Conservation (phyloP, 208 protist species). For the Lotmaria passim region DNA sequence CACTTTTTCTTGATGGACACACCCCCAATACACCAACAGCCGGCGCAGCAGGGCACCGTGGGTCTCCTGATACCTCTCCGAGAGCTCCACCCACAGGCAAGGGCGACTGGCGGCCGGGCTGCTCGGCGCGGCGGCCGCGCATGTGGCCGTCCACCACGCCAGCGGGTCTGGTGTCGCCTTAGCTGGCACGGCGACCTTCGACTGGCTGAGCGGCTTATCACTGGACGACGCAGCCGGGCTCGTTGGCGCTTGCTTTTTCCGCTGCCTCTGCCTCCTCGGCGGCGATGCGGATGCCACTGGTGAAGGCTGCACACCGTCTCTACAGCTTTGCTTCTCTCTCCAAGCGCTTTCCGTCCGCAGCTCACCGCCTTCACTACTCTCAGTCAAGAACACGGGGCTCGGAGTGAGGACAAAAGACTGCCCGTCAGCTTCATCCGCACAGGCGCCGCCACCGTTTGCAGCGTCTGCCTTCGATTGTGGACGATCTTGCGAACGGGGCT, state of each 20-base stretch:
- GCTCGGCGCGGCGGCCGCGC: neutral
- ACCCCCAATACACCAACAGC: slow-evolving; percentile 32
- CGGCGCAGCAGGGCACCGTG: slow-evolving; percentile 27
- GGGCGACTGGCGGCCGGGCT: neutral
- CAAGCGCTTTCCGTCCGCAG: too few relatives aligned
- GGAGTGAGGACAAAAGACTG: neutral
- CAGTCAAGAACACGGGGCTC: neutral
- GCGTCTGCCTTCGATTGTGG: neutral
- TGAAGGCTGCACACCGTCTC: neutral
- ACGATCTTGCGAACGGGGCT: neutral
- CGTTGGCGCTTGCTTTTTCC: neutral
- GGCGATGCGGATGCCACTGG: neutral
- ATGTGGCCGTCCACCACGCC: slow-evolving; percentile 13
- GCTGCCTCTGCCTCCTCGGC: neutral
- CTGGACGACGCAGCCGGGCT: neutral
- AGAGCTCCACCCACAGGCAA: slow-evolving; percentile 35
- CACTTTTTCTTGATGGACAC: slow-evolving; percentile 8
- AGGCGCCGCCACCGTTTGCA: neutral
- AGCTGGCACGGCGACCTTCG: neutral
- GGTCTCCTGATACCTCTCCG: slow-evolving; percentile 18
- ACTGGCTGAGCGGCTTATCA: neutral
- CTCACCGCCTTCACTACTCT: neutral
- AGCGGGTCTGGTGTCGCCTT: neutral
- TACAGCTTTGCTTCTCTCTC: too few relatives aligned
- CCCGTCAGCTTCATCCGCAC: neutral